Base-by-base conservation (phyloP, 495 filamentous ascomycete species). In the Daldinia loculata region DNA sequence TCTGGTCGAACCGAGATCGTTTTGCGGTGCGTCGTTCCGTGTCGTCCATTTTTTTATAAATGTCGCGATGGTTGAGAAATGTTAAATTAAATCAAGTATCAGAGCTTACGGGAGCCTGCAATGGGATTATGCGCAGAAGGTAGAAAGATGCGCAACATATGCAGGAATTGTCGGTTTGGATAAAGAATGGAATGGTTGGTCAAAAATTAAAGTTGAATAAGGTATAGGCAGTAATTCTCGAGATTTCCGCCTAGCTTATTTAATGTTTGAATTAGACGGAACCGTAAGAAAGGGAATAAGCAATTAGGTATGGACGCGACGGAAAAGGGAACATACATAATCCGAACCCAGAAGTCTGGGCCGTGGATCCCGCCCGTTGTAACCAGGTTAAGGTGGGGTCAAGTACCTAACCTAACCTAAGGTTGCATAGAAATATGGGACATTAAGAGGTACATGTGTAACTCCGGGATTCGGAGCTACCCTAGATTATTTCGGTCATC, bases 1-100 rank as follows among this genome's bases (percentile, higher is more conserved):
- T 94, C 77, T 95, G 90, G 77, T 97, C 94, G 78, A 97, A 97
- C 72, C 94, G 93, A 53, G 94, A 97, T 55, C 94, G 90, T 84
- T 95, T 96, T 11, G 86, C 81, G 67, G 81, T 82, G 61, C 91
- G 90, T 76, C 89, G 86, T 71, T 93, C 91, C 48, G 93, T 87
- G 73, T 96, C 94, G 64, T 90, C 88, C 93, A 96, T 97, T 15
- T 63, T 63, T 71, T 71, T 22, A 58, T 51, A 3, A 26, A 32
- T 38, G 22, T 38, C 2, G 22, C 45, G 32, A 17, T 14, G 19
- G 43, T 11, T 22, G 26, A 52, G 41, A 17, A 53, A 17, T 6
- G 24, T 53, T 30, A 5, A 17, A 56, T 26, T 15, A 26, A 9
- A 29, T 19, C 24, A 3, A 55, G 24, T 30, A 62, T 15, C 6